Evolutionary conservation across 495 filamentous ascomycete genomes (phyloP).

Genomic region (Aspergillus conjunctus): DNA sequence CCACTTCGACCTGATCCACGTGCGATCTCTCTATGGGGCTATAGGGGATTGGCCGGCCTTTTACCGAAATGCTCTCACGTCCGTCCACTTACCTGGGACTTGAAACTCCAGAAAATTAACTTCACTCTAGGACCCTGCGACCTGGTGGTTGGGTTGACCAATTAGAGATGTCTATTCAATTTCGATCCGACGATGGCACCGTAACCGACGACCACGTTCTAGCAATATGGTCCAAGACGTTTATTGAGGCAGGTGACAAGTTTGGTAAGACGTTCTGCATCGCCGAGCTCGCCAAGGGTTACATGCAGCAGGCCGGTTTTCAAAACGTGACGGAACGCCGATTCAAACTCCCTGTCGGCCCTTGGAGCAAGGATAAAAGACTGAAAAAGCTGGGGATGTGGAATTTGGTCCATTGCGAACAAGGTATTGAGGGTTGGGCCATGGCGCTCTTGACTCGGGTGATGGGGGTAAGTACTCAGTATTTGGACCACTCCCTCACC

Average conservation of each 20-base stretch:
- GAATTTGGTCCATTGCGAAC: constrained; percentile 60
- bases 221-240: constrained; percentile 50
- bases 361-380: constrained; percentile 64
- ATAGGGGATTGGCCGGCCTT: constrained; percentile 61
- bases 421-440: constrained; percentile 58
- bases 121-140: constrained; percentile 41
- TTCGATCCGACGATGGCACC: constrained; percentile 52
- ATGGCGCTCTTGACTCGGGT: constrained; percentile 63
- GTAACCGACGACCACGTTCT: constrained; percentile 55
- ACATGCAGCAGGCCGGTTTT: constrained; percentile 55
- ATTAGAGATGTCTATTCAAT: constrained; percentile 53
- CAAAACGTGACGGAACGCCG: constrained; percentile 57
- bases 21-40: constrained; percentile 57
- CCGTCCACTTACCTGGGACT: constrained; percentile 6
- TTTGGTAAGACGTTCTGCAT: constrained; percentile 53
- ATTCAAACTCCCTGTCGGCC: constrained; percentile 64
- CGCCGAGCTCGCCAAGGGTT: constrained; percentile 38
- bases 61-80: constrained; percentile 40
- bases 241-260: constrained; percentile 53
- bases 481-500: not conserved
- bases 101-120: constrained; percentile 3
- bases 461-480: constrained; percentile 38
- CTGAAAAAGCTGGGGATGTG: constrained; percentile 66
- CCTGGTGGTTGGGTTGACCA: constrained; percentile 70
- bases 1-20: constrained; percentile 66